Evolutionary conservation across 2,329 filamentous ascomycete genomes (phyloP), one percentile per base, ranked within the genome.

Genomic region (Aspergillus texensis): DNA sequence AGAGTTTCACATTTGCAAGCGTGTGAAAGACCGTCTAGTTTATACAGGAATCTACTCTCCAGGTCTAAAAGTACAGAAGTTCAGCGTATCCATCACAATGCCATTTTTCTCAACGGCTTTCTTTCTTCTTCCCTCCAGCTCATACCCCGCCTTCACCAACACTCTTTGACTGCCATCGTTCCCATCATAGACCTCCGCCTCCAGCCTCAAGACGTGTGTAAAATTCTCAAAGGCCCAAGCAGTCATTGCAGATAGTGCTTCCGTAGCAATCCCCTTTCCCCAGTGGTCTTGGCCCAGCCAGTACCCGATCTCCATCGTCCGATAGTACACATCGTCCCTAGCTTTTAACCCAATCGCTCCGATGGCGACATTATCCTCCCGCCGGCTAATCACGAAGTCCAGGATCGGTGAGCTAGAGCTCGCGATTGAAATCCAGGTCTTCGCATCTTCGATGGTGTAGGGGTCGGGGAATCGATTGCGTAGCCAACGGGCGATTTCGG

Each of bases 241-340:
- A 3, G 57, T 30, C 45, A 65, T 26, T 1, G 45, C 53, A 30
- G n/a, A 26, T 6, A 65, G 12, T 10, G 48, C 63, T 43, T 65
- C 61, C 4, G 52, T 63, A 26, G 43, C 61, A 58, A 65, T 59
- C 1, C 63, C 63, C 46, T 43, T 57, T 5, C 63, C 53, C 63
- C 63, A 65, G 28, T 58, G 46, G 21, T 39, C 48, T 41, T 65
- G 45, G 1, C 61, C 61, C n/a, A 65, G 6, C 63, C 63, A 65
- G 53, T 65, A 65, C 48, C 63, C 63, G 8, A 65, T 26, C 12
- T 57, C 61, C 57, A 63, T 61, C 1, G 63, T 57, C 4, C 63
- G 61, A 41, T 63, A 34, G 16, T 63, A 50, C 3, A 65, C 46
- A 28, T 65, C 63, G 0, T n/a, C 36, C 2, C 19, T 26, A 1